Evolutionary conservation across 1,284 basidiomycete species (phyloP), one percentile per base, ranked within the genome.

Genomic region (Pulchroboletus neoregius): DNA sequence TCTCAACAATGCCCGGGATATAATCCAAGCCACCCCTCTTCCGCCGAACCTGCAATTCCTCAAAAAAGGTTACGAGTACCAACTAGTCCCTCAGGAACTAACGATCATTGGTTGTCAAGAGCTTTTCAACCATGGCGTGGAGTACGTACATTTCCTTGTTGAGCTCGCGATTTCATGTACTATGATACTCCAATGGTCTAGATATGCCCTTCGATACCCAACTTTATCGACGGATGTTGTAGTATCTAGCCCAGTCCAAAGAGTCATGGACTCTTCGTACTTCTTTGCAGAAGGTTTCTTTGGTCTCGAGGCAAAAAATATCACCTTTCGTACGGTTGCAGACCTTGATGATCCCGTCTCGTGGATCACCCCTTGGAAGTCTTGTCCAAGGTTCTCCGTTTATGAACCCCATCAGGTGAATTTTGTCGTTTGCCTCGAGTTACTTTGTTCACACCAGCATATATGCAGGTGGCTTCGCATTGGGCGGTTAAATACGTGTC

Each of bases 201-300:
- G 60, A 9, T 57, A 53, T 32, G 42, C 58, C 15, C 45, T 54
- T 46, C 43, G 37, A 26, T 63, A 60, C n/a, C 61, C 58, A 3
- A 33, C 40, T 4, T 34, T 61, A n/a, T 49, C 46, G 36, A 71
- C 68, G 15, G 62, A 68, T 12, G 50, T 54, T 4, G 59, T 76
- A 26, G 52, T 73, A 9, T 72, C 69, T n/a, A 73, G 70, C 13
- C 49, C 63, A n/a, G 68, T 74, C 48, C 72, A 73, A 49, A 66
- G 73, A 41, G 73, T 72, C 24, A 50, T 73, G 15, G 72, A 76
- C 50, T 71, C 68, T 6, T 68, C 74, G 1, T 63, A 71, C 51
- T 76, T 71, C 66, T 76, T 76, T 50, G 65, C 66, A 15, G 58
- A 68, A 27, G 72, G 71, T 5, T 71, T 73, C 54, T 72, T 73